A percentile compares a stretch with the other conserved stretches of the same genome.
Conservation (phyloP, 2,329 filamentous ascomycete species). For the Apiospora sp. region DNA sequence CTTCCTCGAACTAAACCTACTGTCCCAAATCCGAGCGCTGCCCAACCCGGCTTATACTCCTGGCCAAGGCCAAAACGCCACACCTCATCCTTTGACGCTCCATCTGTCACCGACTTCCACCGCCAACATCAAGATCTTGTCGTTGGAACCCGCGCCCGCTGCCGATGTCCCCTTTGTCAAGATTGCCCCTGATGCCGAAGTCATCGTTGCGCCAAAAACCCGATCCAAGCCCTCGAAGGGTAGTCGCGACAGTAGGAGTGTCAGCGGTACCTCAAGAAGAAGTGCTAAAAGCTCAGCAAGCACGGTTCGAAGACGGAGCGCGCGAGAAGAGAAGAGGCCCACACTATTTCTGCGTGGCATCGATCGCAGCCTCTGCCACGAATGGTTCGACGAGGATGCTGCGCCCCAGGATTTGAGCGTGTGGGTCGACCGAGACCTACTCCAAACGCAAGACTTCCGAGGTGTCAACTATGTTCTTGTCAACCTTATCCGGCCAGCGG, state of each 20-base stretch:
- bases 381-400: slow-evolving; percentile 80
- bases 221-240: slow-evolving; percentile 73
- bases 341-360: slow-evolving; percentile 82
- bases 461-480: slow-evolving; percentile 81
- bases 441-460: slow-evolving; percentile 75
- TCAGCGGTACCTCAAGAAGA: slow-evolving; percentile 79
- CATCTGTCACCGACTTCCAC: slow-evolving; percentile 96
- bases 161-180: slow-evolving; percentile 83
- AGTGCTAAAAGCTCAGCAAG: slow-evolving; percentile 80
- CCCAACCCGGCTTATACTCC: slow-evolving; percentile 80
- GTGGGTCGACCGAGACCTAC: slow-evolving; percentile 84
- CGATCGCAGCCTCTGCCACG: slow-evolving; percentile 71
- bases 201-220: slow-evolving; percentile 95
- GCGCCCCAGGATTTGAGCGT: slow-evolving; percentile 70
- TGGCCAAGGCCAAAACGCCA: slow-evolving; percentile 57
- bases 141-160: slow-evolving; percentile 77
- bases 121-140: slow-evolving; percentile 87
- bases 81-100: slow-evolving; percentile 82
- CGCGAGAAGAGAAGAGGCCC: slow-evolving; percentile 71
- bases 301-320: slow-evolving; percentile 64
- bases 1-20: slow-evolving; percentile 92
- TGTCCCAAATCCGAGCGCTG: slow-evolving; percentile 90
- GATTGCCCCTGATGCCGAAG: slow-evolving; percentile 91
- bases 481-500: slow-evolving; percentile 86
- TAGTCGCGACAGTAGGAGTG: slow-evolving; percentile 80